Percentiles rank a stretch among this genome's conserved stretches.
These are phyloP conservation scores for Perkinsus marinus DNA, from an alignment of 169 alveolate species.

Conservation along the genomic window DNA sequence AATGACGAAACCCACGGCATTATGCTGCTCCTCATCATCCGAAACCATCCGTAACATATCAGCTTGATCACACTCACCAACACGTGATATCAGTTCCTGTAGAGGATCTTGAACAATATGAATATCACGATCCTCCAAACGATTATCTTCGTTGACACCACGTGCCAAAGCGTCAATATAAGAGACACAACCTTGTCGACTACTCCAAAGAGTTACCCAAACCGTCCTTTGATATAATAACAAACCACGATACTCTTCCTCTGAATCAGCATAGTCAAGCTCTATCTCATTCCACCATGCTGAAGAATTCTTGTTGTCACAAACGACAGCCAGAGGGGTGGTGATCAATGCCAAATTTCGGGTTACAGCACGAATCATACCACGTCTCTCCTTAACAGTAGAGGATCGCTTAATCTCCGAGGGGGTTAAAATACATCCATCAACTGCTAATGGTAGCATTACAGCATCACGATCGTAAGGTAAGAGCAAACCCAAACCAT, in stretches of 20 bases:
- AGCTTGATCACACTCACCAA: neutral
- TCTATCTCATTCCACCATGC: neutral
- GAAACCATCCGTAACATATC: neutral
- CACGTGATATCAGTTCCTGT: neutral
- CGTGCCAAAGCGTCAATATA: neutral
- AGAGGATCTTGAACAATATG: neutral
- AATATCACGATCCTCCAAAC: neutral
- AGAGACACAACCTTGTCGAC: neutral
- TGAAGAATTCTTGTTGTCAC: neutral
- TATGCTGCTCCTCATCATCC: neutral
- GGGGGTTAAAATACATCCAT: neutral
- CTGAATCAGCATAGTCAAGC: neutral
- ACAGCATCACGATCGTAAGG: neutral
- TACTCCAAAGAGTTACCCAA: neutral
- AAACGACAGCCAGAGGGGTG: neutral
- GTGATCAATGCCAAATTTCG: neutral
- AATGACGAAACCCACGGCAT: neutral
- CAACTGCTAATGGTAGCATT: neutral
- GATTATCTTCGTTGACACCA: neutral
- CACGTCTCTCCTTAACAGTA: neutral
- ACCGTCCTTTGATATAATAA: neutral
- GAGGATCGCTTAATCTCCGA: neutral
- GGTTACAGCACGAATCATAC: neutral
- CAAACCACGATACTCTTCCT: neutral
- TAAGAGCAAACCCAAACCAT: neutral